Conservation (phyloP, 1,284 basidiomycete genomes). For the Marasmius tenuissimus region DNA sequence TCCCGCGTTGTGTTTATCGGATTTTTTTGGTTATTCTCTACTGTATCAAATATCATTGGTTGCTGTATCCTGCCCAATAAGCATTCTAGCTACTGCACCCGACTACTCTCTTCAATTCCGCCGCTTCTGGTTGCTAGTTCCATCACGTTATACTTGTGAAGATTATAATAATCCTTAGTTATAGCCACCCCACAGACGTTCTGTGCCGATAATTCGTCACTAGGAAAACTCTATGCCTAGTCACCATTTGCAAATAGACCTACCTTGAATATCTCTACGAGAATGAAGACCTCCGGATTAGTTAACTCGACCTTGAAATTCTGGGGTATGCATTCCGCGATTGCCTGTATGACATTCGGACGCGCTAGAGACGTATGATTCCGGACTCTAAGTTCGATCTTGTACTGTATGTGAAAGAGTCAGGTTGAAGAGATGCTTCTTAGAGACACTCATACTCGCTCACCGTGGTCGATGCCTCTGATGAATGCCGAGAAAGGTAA, state of each 20-base stretch:
- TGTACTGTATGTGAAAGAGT: constrained; percentile 52
- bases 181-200: constrained; percentile 72
- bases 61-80: background rate
- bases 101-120: background rate
- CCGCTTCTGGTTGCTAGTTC: constrained; percentile 46
- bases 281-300: constrained; percentile 67
- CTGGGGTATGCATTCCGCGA: constrained; percentile 69
- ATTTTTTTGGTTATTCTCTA: background rate
- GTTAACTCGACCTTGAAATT: constrained; percentile 66
- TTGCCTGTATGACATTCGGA: constrained; percentile 56
- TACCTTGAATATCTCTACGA: constrained; percentile 83
- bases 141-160: constrained; percentile 75
- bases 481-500: constrained; percentile 47
- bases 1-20: background rate
- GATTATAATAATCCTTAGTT: constrained; percentile 66
- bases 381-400: constrained; percentile 71
- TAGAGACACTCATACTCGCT: constrained; percentile 8
- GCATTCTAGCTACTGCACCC: background rate
- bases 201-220: constrained; percentile 33
- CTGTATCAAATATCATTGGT: background rate
- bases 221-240: background rate
- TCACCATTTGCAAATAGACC: constrained; percentile 9
- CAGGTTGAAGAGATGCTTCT: background rate
- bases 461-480: constrained; percentile 43
- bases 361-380: constrained; percentile 70